A percentile compares a stretch with the other conserved stretches of the same genome.
These are phyloP conservation scores for Lasiodiplodia gonubiensis DNA, from an alignment of 2,329 filamentous ascomycete species.

Conservation along the genomic window DNA sequence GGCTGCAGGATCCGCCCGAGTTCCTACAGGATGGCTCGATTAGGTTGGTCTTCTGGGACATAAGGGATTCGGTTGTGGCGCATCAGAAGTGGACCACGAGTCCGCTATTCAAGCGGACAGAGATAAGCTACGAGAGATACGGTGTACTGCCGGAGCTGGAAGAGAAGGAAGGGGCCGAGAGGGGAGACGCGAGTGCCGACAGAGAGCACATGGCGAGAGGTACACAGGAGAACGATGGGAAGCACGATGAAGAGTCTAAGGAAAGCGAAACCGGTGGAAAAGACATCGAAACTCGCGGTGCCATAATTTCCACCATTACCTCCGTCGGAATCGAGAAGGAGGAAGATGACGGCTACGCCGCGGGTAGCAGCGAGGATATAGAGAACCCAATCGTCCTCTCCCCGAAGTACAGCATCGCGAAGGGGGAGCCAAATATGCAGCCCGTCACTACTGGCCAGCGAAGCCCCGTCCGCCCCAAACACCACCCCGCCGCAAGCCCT, in stretches of 20 bases:
- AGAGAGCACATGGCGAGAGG: background rate
- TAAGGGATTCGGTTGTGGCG: constrained; percentile 12
- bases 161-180: background rate
- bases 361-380: background rate
- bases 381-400: background rate
- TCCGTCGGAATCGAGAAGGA: background rate
- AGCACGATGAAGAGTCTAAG: background rate
- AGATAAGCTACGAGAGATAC: constrained; percentile 4
- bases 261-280: background rate
- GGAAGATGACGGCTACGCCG: constrained; percentile 7
- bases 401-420: background rate
- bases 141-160: constrained; percentile 4
- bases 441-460: background rate
- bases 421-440: background rate
- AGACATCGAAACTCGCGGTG: background rate
- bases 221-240: background rate
- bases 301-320: background rate
- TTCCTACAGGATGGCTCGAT: constrained; percentile 5
- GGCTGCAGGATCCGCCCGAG: background rate
- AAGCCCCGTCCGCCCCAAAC: background rate
- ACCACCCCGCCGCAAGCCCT: background rate
- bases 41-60: constrained; percentile 5
- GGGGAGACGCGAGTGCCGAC: background rate
- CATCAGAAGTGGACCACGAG: background rate
- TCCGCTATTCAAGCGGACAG: background rate